These are phyloP conservation scores for Daldinia vernicosa DNA, from an alignment of 495 filamentous ascomycete genomes.

Conservation along the genomic window DNA sequence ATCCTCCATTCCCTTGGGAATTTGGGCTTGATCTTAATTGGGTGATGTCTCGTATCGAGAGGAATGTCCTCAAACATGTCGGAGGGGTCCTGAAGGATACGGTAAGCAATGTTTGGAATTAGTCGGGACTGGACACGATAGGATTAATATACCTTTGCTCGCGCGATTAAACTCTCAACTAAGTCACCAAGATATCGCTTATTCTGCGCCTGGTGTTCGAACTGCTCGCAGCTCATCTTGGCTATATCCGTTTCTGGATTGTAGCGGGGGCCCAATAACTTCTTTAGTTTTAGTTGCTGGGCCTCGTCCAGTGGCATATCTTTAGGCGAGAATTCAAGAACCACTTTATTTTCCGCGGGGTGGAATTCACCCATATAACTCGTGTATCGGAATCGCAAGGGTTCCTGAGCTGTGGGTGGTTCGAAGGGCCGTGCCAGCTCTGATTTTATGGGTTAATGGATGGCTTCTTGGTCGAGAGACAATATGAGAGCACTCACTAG, in stretches of 20 bases:
- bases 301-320: constrained; percentile 71
- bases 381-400: constrained; percentile 95
- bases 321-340: constrained; percentile 80
- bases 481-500: constrained; percentile 65
- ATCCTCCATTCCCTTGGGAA: constrained; percentile 88
- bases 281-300: constrained; percentile 83
- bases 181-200: constrained; percentile 89
- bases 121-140: neutral
- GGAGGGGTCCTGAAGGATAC: constrained; percentile 61
- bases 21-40: constrained; percentile 68
- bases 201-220: constrained; percentile 88
- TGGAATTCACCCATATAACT: constrained; percentile 94
- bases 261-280: constrained; percentile 87
- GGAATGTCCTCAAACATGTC: constrained; percentile 91
- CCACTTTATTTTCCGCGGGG: constrained; percentile 90
- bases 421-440: constrained; percentile 84
- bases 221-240: constrained; percentile 91
- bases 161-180: constrained; percentile 73
- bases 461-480: neutral
- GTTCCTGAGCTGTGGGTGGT: constrained; percentile 69
- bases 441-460: constrained; percentile 52
- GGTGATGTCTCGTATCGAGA: constrained; percentile 88
- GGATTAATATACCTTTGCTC: constrained; percentile 68
- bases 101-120: constrained; percentile 11
- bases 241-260: constrained; percentile 86